phyloP scores from a whole-genome alignment of 2,329 filamentous ascomycete species.

The Microascus cirrosus region DNA sequence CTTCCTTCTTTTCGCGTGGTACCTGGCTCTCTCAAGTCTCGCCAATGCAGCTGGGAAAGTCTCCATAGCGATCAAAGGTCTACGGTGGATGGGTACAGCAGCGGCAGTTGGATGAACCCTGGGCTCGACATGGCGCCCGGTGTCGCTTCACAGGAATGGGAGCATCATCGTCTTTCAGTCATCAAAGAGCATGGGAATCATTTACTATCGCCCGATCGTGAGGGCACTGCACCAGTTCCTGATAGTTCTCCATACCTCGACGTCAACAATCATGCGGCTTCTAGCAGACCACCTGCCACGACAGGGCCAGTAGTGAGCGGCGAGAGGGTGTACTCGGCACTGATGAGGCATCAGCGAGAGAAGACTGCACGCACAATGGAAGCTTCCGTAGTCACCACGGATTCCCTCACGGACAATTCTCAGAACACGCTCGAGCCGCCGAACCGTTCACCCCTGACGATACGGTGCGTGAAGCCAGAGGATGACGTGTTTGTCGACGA shows the following conservation, averaged over 20 bases:
- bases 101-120: conserved; percentile 54
- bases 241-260: not conserved
- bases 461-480: conserved; percentile 13
- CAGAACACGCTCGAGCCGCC: not conserved
- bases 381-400: not conserved
- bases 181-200: conserved; percentile 47
- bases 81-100: conserved; percentile 47
- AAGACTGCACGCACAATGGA: conserved; percentile 12
- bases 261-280: not conserved
- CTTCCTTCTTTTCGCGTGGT: not conserved
- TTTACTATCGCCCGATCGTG: conserved; percentile 4
- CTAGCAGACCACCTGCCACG: not conserved
- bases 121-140: conserved; percentile 17
- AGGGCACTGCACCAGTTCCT: not conserved
- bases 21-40: conserved; percentile 19
- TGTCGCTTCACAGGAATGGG: conserved; percentile 24
- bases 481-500: conserved; percentile 5
- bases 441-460: conserved; percentile 8
- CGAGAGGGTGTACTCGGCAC: conserved; percentile 49
- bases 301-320: not conserved
- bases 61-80: conserved; percentile 23
- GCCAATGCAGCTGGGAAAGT: conserved; percentile 44
- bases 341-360: conserved; percentile 44
- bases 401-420: not conserved
- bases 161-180: conserved; percentile 48